Evolutionary conservation across 2,329 filamentous ascomycete genomes (phyloP).

Genomic region (Ilyonectria robusta): DNA sequence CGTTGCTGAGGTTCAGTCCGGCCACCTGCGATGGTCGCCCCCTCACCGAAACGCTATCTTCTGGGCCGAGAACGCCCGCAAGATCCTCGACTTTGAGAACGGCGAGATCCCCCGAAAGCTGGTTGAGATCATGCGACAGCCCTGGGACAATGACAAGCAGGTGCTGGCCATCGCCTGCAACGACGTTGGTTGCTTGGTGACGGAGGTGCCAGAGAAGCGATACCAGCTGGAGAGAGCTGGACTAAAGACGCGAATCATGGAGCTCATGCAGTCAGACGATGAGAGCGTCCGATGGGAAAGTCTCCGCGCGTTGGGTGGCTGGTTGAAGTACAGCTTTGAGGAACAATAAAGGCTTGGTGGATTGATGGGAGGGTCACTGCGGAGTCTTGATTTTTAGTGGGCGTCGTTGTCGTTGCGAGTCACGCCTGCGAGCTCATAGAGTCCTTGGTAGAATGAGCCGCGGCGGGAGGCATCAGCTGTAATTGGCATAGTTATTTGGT

Average conservation of each 20-base stretch:
- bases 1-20: conserved; percentile 86
- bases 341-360: conserved; percentile 42
- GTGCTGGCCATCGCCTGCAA: conserved; percentile 95
- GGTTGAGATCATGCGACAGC: conserved; percentile 83
- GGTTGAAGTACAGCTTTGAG: conserved; percentile 76
- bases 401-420: conserved; percentile 40
- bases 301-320: conserved; percentile 81
- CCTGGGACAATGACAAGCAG: conserved; percentile 85
- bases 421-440: conserved; percentile 39
- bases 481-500: conserved; percentile 50
- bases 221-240: conserved; percentile 85
- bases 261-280: conserved; percentile 90
- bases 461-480: conserved; percentile 47
- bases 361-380: conserved; percentile 32
- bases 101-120: conserved; percentile 84
- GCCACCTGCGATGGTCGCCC: conserved; percentile 92
- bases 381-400: conserved; percentile 42
- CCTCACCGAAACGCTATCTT: conserved; percentile 89
- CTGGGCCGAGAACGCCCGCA: conserved; percentile 92
- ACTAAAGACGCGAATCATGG: conserved; percentile 90
- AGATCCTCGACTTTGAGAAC: conserved; percentile 87
- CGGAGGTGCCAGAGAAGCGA: conserved; percentile 89
- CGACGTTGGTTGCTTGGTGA: conserved; percentile 89
- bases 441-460: conserved; percentile 45
- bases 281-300: conserved; percentile 95